Conservation (phyloP, 257 asterid species). For the Eucommia ulmoides region DNA sequence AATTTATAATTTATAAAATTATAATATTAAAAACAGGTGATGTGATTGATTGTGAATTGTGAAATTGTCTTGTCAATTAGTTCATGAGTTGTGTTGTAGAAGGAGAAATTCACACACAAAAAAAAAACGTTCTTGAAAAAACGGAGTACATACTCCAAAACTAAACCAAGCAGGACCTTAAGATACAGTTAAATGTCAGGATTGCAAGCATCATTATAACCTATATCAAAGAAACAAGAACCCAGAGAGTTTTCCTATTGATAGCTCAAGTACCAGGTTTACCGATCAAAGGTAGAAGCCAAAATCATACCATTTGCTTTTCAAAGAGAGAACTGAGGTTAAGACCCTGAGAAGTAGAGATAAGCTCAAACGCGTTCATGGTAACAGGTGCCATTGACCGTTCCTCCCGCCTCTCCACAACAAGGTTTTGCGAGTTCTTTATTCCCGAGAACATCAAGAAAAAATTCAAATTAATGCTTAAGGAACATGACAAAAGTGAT, state of each 20-base stretch:
- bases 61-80: too few relatives aligned
- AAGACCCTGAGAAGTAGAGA: constrained; percentile 95
- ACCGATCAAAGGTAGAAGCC: neutral
- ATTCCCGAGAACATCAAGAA: neutral
- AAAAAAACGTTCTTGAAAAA: neutral
- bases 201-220: neutral
- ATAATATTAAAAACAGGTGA: too few relatives aligned
- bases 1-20: too few relatives aligned
- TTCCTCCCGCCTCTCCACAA: constrained; percentile 79
- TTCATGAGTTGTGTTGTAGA: too few relatives aligned
- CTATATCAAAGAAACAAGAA: neutral
- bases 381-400: constrained; percentile 49
- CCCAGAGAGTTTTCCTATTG: neutral
- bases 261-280: neutral
- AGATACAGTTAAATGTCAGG: neutral
- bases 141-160: neutral
- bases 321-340: constrained; percentile 82
- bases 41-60: too few relatives aligned
- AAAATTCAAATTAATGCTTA: too few relatives aligned
- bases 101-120: too few relatives aligned
- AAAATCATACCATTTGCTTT: constrained; percentile 63
- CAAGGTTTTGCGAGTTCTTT: constrained; percentile 64
- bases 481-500: too few relatives aligned
- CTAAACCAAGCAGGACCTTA: neutral
- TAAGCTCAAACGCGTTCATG: constrained; percentile 95